Base-by-base conservation (phyloP, 2,329 filamentous ascomycete genomes). In the Dryadomyces sulphureus region DNA sequence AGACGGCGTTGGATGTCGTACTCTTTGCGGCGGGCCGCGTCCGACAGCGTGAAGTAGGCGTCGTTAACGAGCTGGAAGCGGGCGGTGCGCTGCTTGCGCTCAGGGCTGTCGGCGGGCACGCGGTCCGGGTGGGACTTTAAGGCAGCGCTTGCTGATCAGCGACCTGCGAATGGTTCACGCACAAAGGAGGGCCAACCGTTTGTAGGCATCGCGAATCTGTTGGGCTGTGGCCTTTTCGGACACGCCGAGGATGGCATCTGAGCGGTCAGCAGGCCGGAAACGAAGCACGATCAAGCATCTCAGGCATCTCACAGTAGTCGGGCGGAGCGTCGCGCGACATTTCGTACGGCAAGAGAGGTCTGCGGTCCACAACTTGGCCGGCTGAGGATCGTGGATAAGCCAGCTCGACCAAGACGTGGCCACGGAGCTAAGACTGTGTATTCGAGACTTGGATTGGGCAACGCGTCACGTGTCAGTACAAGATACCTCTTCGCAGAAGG, bases 71-170 rank as follows among this genome's bases (percentile, higher is more conserved):
- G 62, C 52, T 67, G 60, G 58, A 67, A 65, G 49, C 57, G 59
- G 48, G 84, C 84, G 6, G 92, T 98, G 57, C 89, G 84, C 12
- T 75, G 64, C 20, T 77, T 63, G 52, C 90, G 85, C 55, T 96
- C 88, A 34, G 89, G 86, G 5, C 87, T 90, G 64, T 88, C 79
- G 53, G 75, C 67, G 24, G 88, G 73, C 36, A 98, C 87, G 49
- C 92, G 84, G 62, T 98, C 92, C 2, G 90, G 90, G 62, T 96
- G 90, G 52, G 85, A 88, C 65, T 92, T 94, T 40, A 96, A 70
- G 5, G 90, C 90, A 56, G 85, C 84, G 59, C 84, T 88, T 57
- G 2, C n/a, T 45, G 32, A 30, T 45, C 27, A 47, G 41, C 34
- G 9, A 36, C 16, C 34, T 36, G 34, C 16, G 4, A 16, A 3